A percentile compares a stretch with the other conserved stretches of the same genome.
Evolutionary conservation across 2,329 filamentous ascomycete genomes (phyloP).

Genomic region (Didymella lethalis): DNA sequence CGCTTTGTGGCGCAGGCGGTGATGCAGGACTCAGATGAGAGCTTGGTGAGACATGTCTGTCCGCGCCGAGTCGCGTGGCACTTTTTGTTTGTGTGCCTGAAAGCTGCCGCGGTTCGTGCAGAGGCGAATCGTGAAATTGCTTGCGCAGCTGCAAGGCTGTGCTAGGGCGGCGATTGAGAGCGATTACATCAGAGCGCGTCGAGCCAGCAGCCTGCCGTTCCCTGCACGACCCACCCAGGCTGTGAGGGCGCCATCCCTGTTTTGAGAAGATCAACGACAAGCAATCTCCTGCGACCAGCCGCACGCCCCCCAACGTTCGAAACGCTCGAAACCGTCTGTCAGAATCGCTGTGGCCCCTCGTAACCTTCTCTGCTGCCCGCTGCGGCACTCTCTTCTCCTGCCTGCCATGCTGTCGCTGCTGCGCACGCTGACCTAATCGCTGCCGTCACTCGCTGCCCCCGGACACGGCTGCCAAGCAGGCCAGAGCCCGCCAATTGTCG

Average conservation of each 20-base stretch:
- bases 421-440: slow-evolving; percentile 25
- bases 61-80: slow-evolving; percentile 22
- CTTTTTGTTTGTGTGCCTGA: slow-evolving; percentile 10
- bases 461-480: slow-evolving; percentile 10
- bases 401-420: slow-evolving; percentile 28
- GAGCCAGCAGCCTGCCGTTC: slow-evolving; percentile 10
- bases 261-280: slow-evolving; percentile 26
- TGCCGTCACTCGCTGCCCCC: slow-evolving; percentile 23
- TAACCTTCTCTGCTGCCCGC: slow-evolving; percentile 10
- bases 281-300: slow-evolving; percentile 29
- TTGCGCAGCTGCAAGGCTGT: slow-evolving; percentile 21
- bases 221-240: slow-evolving; percentile 4
- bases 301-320: slow-evolving; percentile 12
- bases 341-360: slow-evolving; percentile 1
- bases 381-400: slow-evolving; percentile 10
- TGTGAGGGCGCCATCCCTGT: slow-evolving; percentile 27
- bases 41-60: slow-evolving; percentile 29
- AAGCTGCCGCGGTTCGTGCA: slow-evolving; percentile 11
- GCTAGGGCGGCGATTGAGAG: slow-evolving; percentile 17
- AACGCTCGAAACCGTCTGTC: slow-evolving; percentile 19
- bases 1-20: slow-evolving; percentile 29
- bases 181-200: slow-evolving; percentile 21
- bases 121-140: slow-evolving; percentile 19
- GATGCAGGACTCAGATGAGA: slow-evolving; percentile 25
- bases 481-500: slow-evolving; percentile 11